These are phyloP conservation scores for Claviceps sp. DNA, from an alignment of 2,329 filamentous ascomycete genomes.

Conservation along the genomic window DNA sequence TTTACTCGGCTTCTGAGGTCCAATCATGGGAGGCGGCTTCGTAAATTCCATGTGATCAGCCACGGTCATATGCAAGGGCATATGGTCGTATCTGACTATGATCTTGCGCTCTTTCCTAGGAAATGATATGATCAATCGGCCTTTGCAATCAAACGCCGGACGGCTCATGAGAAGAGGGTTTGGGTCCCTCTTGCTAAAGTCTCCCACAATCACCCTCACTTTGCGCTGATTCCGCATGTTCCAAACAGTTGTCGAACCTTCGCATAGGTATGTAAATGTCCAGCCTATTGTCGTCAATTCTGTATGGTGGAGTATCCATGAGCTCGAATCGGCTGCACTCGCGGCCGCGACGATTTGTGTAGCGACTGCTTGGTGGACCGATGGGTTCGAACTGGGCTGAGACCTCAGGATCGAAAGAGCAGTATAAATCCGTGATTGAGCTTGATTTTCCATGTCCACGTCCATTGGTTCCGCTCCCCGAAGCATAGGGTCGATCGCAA, in stretches of 20 bases:
- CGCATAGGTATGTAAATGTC: slow-evolving; percentile 40
- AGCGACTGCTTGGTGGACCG: slow-evolving; percentile 34
- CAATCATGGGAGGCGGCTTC: slow-evolving; percentile 27
- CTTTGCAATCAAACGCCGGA: slow-evolving; percentile 46
- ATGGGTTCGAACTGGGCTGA: slow-evolving; percentile 34
- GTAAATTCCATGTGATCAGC: slow-evolving; percentile 33
- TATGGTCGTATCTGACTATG: slow-evolving; percentile 42
- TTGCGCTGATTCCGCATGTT: slow-evolving; percentile 29
- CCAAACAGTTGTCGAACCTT: slow-evolving; percentile 39
- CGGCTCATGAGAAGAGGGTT: slow-evolving; percentile 32
- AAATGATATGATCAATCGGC: slow-evolving; percentile 36
- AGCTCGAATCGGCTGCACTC: slow-evolving; percentile 31
- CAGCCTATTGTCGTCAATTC: slow-evolving; percentile 34
- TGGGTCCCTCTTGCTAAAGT: slow-evolving; percentile 33
- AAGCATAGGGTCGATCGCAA: slow-evolving; percentile 22
- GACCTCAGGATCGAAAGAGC: slow-evolving; percentile 33
- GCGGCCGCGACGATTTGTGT: slow-evolving; percentile 33
- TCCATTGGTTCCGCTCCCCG: slow-evolving; percentile 14
- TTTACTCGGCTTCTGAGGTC: slow-evolving; percentile 12
- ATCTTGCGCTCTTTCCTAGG: slow-evolving; percentile 32
- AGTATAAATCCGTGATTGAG: slow-evolving; percentile 24
- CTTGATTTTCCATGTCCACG: slow-evolving; percentile 3
- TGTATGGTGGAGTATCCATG: slow-evolving; percentile 33
- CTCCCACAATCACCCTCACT: slow-evolving; percentile 28
- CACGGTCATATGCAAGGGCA: slow-evolving; percentile 42